Percentiles rank a stretch among this genome's conserved stretches.
Evolutionary conservation across 768 basidiomycete species (phyloP).

Genomic region (Kwoniella shandongensis): DNA sequence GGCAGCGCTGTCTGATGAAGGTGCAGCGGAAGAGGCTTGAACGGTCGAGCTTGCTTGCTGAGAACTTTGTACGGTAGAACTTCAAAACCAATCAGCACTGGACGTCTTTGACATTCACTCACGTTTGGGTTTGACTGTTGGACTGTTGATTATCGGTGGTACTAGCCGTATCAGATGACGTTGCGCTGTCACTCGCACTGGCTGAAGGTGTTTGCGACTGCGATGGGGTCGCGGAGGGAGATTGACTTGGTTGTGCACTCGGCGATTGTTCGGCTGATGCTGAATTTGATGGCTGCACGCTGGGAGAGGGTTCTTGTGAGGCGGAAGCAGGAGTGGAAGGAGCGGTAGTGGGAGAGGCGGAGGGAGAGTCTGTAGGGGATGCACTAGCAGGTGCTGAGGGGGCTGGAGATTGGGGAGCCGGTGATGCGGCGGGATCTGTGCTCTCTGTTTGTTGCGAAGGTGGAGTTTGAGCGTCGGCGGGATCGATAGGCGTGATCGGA

Average conservation of each 20-base stretch:
- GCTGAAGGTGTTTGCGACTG: constrained; percentile 12
- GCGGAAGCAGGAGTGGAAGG: constrained; percentile 19
- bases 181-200: constrained; percentile 13
- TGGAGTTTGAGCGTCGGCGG: no score
- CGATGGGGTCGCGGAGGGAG: constrained; percentile 12
- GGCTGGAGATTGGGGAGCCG: constrained; percentile 2
- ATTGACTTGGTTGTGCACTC: constrained; percentile 2
- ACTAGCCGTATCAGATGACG: constrained; percentile 17
- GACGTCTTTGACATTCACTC: neutral
- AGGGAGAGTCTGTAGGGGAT: constrained; percentile 4
- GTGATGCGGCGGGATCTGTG: constrained; percentile 1
- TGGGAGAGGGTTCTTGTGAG: neutral
- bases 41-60: constrained; percentile 2
- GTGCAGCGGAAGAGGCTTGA: constrained; percentile 3
- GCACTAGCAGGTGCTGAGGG: constrained; percentile 7
- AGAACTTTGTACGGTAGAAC: neutral
- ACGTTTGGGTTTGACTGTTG: neutral
- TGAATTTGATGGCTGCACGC: neutral
- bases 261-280: constrained; percentile 9
- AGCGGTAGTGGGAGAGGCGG: constrained; percentile 9
- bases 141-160: neutral
- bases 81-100: neutral
- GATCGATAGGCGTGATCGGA: neutral
- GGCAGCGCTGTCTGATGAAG: neutral
- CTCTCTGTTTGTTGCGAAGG: constrained; percentile 6